phyloP scores from a whole-genome alignment of 306 rosid species.

The Parietaria judaica region DNA sequence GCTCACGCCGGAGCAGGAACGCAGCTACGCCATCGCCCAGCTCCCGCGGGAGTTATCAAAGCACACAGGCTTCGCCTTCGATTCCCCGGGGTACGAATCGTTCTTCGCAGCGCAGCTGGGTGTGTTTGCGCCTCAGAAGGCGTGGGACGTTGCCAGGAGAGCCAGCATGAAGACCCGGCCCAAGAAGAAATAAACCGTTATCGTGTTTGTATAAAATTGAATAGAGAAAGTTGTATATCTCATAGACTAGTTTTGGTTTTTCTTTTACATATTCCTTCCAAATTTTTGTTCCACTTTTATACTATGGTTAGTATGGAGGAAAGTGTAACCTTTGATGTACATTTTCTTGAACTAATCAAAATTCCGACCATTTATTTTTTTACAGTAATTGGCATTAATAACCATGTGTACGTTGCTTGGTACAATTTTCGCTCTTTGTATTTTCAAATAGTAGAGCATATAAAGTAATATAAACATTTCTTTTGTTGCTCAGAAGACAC shows the following conservation, averaged over 20 bases:
- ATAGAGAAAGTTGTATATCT: conserved; percentile 45
- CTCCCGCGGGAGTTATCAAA: conserved; percentile 72
- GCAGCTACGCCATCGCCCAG: conserved; percentile 75
- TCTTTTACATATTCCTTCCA: conserved; percentile 3
- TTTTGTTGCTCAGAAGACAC: too few relatives aligned
- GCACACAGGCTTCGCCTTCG: conserved; percentile 94
- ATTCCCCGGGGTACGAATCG: conserved; percentile 91
- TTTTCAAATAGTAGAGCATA: too few relatives aligned
- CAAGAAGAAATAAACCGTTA: conserved; percentile 47
- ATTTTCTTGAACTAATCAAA: too few relatives aligned
- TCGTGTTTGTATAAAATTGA: conserved; percentile 48
- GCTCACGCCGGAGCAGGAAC: conserved; percentile 61
- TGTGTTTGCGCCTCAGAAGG: conserved; percentile 66
- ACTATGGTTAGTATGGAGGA: too few relatives aligned
- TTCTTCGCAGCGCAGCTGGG: conserved; percentile 86
- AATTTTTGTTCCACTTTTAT: conserved; percentile 17
- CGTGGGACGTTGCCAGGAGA: conserved; percentile 97
- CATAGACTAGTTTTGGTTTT: conserved; percentile 5
- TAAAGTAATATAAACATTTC: too few relatives aligned
- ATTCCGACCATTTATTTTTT: too few relatives aligned
- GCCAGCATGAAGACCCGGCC: conserved; percentile 64
- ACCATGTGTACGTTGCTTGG: too few relatives aligned
- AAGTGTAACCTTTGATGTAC: too few relatives aligned
- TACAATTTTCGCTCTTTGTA: too few relatives aligned
- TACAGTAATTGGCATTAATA: too few relatives aligned